A percentile compares a stretch with the other conserved stretches of the same genome.
Evolutionary conservation across 108 stramenopile genomes (phyloP).

Genomic region (Skeletonema menzelii): DNA sequence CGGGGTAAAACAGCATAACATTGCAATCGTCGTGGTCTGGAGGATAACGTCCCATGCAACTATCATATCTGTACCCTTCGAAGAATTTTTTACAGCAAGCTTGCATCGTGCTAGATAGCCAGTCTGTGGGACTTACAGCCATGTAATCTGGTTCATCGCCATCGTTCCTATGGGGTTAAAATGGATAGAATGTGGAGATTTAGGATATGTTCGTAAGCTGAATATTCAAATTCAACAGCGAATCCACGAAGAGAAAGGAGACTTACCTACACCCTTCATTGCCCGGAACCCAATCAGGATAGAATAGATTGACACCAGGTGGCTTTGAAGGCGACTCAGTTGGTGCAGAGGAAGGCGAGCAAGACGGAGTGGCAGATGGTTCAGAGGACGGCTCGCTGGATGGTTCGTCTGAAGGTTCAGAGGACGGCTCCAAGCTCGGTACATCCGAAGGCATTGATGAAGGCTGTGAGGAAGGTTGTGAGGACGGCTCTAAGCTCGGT

Average conservation of each 20-base stretch:
- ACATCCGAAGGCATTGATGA: too few species aligned
- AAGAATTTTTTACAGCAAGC: conserved; percentile 1
- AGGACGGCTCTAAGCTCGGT: too few species aligned
- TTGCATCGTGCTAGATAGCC: neutral
- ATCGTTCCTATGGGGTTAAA: neutral
- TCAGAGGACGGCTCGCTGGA: neutral
- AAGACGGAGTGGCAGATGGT: neutral
- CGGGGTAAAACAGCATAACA: neutral
- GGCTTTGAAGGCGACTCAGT: neutral
- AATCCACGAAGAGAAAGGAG: neutral
- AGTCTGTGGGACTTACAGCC: neutral
- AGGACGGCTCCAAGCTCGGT: neutral
- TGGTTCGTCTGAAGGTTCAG: neutral
- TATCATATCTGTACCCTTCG: neutral
- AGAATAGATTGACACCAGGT: neutral
- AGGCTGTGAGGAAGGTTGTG: neutral
- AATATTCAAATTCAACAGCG: too few species aligned
- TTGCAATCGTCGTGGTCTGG: neutral
- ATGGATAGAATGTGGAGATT: neutral
- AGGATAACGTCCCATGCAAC: neutral
- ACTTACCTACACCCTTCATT: neutral
- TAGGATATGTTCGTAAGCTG: too few species aligned
- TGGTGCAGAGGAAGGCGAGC: neutral
- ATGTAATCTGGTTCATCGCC: conserved; percentile 3
- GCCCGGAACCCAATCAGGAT: neutral